phyloP scores from a whole-genome alignment of 176 grass and related monocot genomes.

The Eleusine indica region DNA sequence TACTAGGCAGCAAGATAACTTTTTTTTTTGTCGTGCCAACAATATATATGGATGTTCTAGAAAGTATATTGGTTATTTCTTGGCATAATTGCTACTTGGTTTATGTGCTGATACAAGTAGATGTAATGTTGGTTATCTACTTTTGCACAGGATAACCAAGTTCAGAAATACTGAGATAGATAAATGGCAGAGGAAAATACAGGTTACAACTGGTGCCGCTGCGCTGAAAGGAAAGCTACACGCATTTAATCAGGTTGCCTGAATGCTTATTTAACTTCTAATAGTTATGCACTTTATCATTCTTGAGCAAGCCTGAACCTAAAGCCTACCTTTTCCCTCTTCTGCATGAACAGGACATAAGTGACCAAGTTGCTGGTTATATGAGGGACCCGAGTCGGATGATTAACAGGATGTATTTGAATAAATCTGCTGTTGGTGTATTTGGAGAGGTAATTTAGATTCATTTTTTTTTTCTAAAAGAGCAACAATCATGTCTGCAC shows the following conservation, averaged over 20 bases:
- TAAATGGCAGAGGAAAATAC: constrained; percentile 97
- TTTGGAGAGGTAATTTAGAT: constrained; percentile 71
- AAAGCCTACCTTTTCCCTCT: constrained; percentile 5
- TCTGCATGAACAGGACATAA: constrained; percentile 67
- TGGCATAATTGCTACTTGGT: not conserved
- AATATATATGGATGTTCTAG: not conserved
- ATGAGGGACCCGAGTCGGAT: constrained; percentile 97
- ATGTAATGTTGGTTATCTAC: not conserved
- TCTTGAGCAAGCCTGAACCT: not conserved
- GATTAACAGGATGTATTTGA: constrained; percentile 86
- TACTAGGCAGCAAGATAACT: not conserved
- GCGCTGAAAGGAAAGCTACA: constrained; percentile 90
- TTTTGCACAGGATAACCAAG: constrained; percentile 57
- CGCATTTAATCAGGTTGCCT: constrained; percentile 87
- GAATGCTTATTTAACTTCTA: constrained; percentile 31
- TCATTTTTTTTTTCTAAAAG: constrained; percentile 9
- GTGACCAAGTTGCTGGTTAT: constrained; percentile 78
- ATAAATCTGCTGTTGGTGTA: constrained; percentile 58
- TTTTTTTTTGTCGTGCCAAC: not conserved
- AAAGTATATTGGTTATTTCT: constrained; percentile 1
- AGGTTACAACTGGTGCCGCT: constrained; percentile 80
- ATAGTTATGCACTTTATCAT: constrained; percentile 10
- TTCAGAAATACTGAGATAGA: constrained; percentile 82
- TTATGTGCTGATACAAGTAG: not conserved
- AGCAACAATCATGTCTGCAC: not conserved